Conservation (phyloP, 1,284 basidiomycete genomes). For the Cutaneotrichosporon sp. region DNA sequence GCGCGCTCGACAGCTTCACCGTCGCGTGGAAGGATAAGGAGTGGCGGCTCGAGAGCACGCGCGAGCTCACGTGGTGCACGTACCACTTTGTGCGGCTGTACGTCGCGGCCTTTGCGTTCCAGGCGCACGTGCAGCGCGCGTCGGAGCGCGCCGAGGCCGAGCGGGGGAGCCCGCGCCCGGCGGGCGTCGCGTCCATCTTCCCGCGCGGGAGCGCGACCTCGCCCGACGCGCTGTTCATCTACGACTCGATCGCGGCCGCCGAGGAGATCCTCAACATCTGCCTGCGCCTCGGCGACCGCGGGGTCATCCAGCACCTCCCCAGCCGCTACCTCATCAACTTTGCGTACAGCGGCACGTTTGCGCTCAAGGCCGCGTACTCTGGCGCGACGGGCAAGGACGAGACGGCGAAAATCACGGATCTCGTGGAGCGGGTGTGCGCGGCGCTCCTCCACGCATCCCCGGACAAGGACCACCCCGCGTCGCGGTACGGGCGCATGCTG, state of each 20-base stretch:
- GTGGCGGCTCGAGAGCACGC: conserved; percentile 40
- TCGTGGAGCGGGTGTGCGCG: conserved; percentile 44
- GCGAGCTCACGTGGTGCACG: conserved; percentile 47
- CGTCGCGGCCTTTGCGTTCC: conserved; percentile 54
- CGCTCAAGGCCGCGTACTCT: conserved; percentile 48
- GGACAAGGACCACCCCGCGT: conserved; percentile 50
- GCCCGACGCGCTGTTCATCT: conserved; percentile 53
- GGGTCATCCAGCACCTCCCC: conserved; percentile 48
- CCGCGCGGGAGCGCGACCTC: conserved; percentile 48
- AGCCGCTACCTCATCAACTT: conserved; percentile 49
- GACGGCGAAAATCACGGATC: conserved; percentile 37
- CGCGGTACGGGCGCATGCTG: conserved; percentile 50
- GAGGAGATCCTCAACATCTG: conserved; percentile 51
- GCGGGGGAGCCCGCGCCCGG: conserved; percentile 13
- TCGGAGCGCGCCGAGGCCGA: conserved; percentile 44
- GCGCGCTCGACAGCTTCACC: conserved; percentile 40
- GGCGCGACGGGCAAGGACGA: conserved; percentile 41
- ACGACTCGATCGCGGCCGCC: conserved; percentile 52
- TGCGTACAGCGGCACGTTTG: conserved; percentile 49
- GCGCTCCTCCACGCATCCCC: conserved; percentile 40
- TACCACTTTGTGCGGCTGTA: conserved; percentile 55
- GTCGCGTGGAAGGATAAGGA: conserved; percentile 43
- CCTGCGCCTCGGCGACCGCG: conserved; percentile 44
- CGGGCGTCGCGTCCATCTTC: conserved; percentile 29
- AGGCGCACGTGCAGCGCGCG: conserved; percentile 54